Percentiles rank a stretch among this genome's conserved stretches.
These are phyloP conservation scores for Gnomoniopsis smithogilvyi DNA, from an alignment of 2,329 filamentous ascomycete species.

Conservation along the genomic window DNA sequence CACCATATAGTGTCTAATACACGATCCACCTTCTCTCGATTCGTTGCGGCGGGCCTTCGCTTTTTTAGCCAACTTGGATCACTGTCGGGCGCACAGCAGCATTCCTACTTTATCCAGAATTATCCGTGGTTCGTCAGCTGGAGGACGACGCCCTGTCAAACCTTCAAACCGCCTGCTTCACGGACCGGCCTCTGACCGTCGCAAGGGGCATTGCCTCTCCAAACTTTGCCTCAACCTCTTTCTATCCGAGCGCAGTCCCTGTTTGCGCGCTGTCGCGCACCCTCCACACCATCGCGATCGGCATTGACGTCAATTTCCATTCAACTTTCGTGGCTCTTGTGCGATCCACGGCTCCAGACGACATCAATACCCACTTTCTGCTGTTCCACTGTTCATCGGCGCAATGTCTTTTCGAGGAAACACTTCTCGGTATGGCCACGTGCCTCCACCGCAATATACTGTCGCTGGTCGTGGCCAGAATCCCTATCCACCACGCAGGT, in stretches of 20 bases:
- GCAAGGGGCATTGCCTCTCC: background rate
- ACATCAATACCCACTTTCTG: background rate
- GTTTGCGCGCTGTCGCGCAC: background rate
- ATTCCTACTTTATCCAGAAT: background rate
- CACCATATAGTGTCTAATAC: constrained; percentile 1
- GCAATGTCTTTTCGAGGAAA: constrained; percentile 63
- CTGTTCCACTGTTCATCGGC: constrained; percentile 7
- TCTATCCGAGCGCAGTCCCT: background rate
- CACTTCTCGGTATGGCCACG: constrained; percentile 62
- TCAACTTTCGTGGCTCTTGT: background rate
- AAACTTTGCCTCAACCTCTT: background rate
- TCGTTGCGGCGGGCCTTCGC: no score
- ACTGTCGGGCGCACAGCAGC: background rate
- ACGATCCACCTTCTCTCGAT: background rate
- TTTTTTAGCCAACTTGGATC: background rate
- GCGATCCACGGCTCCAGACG: background rate
- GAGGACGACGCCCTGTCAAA: background rate
- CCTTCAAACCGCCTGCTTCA: background rate
- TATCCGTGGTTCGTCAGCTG: constrained; percentile 5
- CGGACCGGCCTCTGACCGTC: background rate
- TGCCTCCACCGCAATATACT: constrained; percentile 64
- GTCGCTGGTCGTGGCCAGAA: constrained; percentile 41
- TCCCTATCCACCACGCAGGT: constrained; percentile 47
- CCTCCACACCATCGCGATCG: background rate
- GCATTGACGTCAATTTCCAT: constrained; percentile 4